A percentile compares a stretch with the other conserved stretches of the same genome.
Conservation (phyloP, 768 basidiomycete genomes). For the Suillus luteus region DNA sequence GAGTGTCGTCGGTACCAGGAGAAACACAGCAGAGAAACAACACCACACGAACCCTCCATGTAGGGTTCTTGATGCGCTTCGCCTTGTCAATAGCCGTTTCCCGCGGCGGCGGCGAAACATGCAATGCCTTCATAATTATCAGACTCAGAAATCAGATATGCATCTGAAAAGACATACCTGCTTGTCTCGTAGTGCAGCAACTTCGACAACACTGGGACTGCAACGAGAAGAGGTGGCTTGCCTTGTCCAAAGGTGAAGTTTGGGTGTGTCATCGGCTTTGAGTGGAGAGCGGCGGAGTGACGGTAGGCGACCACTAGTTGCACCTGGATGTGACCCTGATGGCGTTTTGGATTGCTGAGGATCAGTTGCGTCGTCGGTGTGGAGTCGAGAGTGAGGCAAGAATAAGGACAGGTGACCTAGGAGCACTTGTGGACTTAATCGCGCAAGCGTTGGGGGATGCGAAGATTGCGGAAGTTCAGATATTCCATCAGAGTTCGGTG, state of each 20-base stretch:
- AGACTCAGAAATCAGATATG: background rate
- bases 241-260: background rate
- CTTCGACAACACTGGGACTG: background rate
- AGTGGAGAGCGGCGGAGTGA: background rate
- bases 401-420: background rate
- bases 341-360: background rate
- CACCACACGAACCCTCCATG: background rate
- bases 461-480: background rate
- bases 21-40: background rate
- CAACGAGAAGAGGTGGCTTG: background rate
- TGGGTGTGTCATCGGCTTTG: background rate
- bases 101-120: background rate
- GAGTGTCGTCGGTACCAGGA: background rate
- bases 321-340: background rate
- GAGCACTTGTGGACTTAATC: background rate
- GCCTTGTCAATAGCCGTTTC: background rate
- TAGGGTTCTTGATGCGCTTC: background rate
- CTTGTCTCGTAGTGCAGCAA: background rate
- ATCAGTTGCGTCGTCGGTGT: background rate
- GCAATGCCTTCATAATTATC: background rate
- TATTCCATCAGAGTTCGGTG: background rate
- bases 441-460: background rate
- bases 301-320: background rate
- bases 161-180: background rate
- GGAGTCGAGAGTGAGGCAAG: background rate